phyloP scores from a whole-genome alignment of 805 yeast species.

The Candida sonorensis region DNA sequence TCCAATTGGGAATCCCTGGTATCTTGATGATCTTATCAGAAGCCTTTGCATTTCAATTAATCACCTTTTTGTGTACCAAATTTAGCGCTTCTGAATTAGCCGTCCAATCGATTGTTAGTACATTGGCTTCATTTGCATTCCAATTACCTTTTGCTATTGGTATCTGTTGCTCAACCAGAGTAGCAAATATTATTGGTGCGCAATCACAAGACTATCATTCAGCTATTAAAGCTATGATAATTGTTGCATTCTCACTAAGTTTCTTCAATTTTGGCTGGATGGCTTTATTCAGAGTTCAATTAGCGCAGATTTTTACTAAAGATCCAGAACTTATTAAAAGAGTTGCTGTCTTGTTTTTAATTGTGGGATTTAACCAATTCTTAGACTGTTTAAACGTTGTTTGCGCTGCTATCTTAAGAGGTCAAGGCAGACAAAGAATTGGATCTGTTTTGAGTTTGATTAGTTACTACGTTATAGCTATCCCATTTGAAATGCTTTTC shows the following conservation, averaged over 20 bases:
- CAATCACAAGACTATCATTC: constrained; percentile 30
- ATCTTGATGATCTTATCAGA: constrained; percentile 51
- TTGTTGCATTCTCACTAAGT: constrained; percentile 27
- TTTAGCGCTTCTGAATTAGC: constrained; percentile 44
- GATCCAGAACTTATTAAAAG: constrained; percentile 31
- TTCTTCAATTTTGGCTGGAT: constrained; percentile 32
- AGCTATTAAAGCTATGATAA: constrained; percentile 32
- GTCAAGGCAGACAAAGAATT: constrained; percentile 48
- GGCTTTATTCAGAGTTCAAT: constrained; percentile 27
- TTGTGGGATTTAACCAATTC: constrained; percentile 46
- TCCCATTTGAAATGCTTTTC: constrained; percentile 39
- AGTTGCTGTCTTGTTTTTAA: constrained; percentile 33
- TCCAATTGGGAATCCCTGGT: constrained; percentile 43
- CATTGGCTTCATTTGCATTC: constrained; percentile 41
- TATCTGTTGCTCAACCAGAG: constrained; percentile 44
- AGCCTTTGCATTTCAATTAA: constrained; percentile 47
- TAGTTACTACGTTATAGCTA: constrained; percentile 41
- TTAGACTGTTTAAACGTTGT: constrained; percentile 41
- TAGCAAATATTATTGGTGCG: constrained; percentile 49
- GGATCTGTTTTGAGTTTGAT: constrained; percentile 42
- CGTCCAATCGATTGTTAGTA: constrained; percentile 45
- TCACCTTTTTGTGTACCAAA: constrained; percentile 42
- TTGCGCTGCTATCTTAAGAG: constrained; percentile 42
- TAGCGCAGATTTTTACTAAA: constrained; percentile 36
- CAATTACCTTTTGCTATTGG: constrained; percentile 48